Evolutionary conservation across 805 yeast genomes (phyloP).

Genomic region (Kodamaea hsintzibuensis): DNA sequence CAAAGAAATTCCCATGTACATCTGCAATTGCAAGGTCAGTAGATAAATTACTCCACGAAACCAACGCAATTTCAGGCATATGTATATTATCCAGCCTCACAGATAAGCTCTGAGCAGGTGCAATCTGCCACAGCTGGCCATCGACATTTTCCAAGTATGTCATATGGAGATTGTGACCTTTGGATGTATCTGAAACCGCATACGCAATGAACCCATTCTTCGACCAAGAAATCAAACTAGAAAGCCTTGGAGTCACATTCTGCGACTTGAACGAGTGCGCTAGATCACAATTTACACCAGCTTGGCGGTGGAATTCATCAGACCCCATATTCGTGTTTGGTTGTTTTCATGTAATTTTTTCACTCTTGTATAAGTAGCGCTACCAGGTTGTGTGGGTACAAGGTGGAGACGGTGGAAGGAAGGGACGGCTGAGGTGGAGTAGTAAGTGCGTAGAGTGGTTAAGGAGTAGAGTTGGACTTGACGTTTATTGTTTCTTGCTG

Average conservation of each 20-base stretch:
- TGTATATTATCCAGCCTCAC: slow-evolving; percentile 28
- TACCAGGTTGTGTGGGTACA: not conserved
- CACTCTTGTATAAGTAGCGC: not conserved
- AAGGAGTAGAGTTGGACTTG: not conserved
- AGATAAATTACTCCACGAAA: slow-evolving; percentile 77
- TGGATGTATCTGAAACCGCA: slow-evolving; percentile 38
- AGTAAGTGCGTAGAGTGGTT: too few relatives aligned
- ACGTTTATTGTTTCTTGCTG: too few relatives aligned
- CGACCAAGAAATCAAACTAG: slow-evolving; percentile 64
- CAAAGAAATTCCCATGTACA: slow-evolving; percentile 57
- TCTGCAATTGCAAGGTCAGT: slow-evolving; percentile 83
- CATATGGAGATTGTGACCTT: slow-evolving; percentile 46
- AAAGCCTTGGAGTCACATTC: slow-evolving; percentile 1
- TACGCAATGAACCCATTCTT: slow-evolving; percentile 83
- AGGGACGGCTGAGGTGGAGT: not conserved
- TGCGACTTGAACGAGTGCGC: slow-evolving; percentile 3
- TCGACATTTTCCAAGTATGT: slow-evolving; percentile 73
- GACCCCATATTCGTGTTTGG: not conserved
- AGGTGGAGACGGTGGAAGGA: not conserved
- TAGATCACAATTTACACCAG: not conserved
- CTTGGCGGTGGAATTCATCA: not conserved
- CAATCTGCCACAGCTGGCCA: slow-evolving; percentile 79
- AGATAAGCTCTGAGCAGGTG: slow-evolving; percentile 47
- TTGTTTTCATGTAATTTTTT: not conserved
- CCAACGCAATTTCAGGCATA: slow-evolving; percentile 39